These are phyloP conservation scores for Scorias spongiosa DNA, from an alignment of 2,329 filamentous ascomycete genomes.

Conservation along the genomic window DNA sequence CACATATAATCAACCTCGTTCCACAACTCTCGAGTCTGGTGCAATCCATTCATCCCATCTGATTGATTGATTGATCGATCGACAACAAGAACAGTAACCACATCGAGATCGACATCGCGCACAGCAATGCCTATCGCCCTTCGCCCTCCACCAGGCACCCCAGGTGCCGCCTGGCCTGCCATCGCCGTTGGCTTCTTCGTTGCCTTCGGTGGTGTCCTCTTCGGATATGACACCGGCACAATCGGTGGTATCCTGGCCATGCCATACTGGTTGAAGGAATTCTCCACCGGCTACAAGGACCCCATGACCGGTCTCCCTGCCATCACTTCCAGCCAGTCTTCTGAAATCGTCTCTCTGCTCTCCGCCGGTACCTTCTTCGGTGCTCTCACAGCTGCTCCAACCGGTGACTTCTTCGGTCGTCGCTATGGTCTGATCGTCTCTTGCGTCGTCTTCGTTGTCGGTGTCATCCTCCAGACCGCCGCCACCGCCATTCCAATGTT, in stretches of 20 bases:
- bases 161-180: slow-evolving; percentile 32
- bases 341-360: slow-evolving; percentile 68
- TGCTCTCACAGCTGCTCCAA: slow-evolving; percentile 53
- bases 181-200: slow-evolving; percentile 31
- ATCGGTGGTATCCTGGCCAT: slow-evolving; percentile 28
- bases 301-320: slow-evolving; percentile 5
- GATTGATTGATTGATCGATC: too few species aligned
- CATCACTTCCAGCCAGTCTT: slow-evolving; percentile 42
- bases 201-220: slow-evolving; percentile 20
- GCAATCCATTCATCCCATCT: too few species aligned
- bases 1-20: too few species aligned
- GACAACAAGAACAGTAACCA: too few species aligned
- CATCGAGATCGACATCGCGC: not conserved
- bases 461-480: slow-evolving; percentile 57
- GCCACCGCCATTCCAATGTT: slow-evolving; percentile 44
- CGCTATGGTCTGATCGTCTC: slow-evolving; percentile 53
- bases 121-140: slow-evolving; percentile 27
- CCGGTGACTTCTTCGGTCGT: slow-evolving; percentile 55
- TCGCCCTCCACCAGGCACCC: slow-evolving; percentile 30
- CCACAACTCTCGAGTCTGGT: too few species aligned
- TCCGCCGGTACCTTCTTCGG: slow-evolving; percentile 67
- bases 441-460: slow-evolving; percentile 51
- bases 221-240: slow-evolving; percentile 23
- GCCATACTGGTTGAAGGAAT: slow-evolving; percentile 24
- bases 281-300: slow-evolving; percentile 22